Conservation (phyloP, 2,329 filamentous ascomycete genomes). For the Onygenales sp. region DNA sequence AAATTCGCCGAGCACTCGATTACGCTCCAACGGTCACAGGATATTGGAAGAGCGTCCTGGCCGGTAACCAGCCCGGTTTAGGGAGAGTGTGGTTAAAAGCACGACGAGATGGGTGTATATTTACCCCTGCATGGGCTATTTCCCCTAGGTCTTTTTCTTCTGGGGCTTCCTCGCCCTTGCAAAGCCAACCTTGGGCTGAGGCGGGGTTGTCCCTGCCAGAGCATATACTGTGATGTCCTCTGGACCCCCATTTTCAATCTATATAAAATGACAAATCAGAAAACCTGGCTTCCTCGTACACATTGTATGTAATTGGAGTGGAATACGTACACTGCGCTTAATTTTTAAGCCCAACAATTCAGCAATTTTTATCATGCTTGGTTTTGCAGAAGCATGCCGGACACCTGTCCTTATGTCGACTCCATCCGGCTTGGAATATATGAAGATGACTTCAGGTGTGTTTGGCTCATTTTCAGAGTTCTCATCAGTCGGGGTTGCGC, state of each 20-base stretch:
- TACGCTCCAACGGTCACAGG: too few relatives aligned
- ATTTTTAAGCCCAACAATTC: constrained; percentile 49
- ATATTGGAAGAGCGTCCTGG: too few relatives aligned
- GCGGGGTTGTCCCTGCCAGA: constrained; percentile 23
- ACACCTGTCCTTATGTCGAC: constrained; percentile 58
- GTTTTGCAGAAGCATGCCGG: constrained; percentile 53
- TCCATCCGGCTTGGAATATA: constrained; percentile 53
- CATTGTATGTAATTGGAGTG: background rate
- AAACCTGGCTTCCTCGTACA: too few relatives aligned
- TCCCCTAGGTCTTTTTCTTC: too few relatives aligned
- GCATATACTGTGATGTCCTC: constrained; percentile 44
- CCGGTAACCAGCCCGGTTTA: too few relatives aligned
- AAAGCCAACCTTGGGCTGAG: constrained; percentile 27
- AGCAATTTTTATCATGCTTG: constrained; percentile 43
- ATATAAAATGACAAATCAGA: too few relatives aligned
- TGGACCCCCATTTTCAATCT: constrained; percentile 37
- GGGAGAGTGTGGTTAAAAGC: too few relatives aligned
- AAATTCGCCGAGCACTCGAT: background rate
- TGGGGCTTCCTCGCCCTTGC: constrained; percentile 53
- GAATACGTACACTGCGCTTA: constrained; percentile 41
- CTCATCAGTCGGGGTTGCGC: constrained; percentile 20
- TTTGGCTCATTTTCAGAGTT: constrained; percentile 9
- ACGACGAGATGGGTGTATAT: too few relatives aligned
- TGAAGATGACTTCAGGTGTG: constrained; percentile 45
- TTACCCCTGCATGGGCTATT: background rate